Conservation (phyloP, 352 stramenopile genomes). For the Globisporangium recalcitrans region DNA sequence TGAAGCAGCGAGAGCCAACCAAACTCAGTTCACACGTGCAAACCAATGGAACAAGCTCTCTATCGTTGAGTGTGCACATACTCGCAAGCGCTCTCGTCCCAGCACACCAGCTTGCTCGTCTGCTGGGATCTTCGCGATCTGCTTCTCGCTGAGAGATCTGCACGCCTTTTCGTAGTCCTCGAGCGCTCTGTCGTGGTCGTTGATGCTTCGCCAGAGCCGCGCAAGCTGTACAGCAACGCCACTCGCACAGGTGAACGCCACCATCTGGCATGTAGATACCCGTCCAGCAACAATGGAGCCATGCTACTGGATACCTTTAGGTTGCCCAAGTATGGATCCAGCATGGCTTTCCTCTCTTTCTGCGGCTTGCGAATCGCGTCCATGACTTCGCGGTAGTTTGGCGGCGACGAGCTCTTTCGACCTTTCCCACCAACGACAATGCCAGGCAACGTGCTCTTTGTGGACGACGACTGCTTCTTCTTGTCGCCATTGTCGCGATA, state of each 20-base stretch:
- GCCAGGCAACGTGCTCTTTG: constrained; percentile 10
- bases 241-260: background rate
- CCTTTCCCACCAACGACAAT: constrained; percentile 8
- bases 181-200: constrained; percentile 38
- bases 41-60: background rate
- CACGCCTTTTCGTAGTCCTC: constrained; percentile 51
- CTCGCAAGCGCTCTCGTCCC: constrained; percentile 39
- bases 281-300: background rate
- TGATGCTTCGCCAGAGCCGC: constrained; percentile 47
- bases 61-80: constrained; percentile 10
- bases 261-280: background rate
- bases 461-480: background rate
- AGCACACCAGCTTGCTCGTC: constrained; percentile 27
- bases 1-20: background rate
- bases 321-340: constrained; percentile 47
- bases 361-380: constrained; percentile 40
- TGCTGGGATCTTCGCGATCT: constrained; percentile 22
- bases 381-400: constrained; percentile 38
- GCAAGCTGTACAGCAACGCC: constrained; percentile 31
- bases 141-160: constrained; percentile 29
- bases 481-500: background rate
- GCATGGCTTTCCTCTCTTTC: constrained; percentile 28
- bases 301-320: constrained; percentile 33
- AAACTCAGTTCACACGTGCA: background rate
- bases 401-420: constrained; percentile 9